These are phyloP conservation scores for Apiospora sp. DNA, from an alignment of 2,329 filamentous ascomycete genomes.

Conservation along the genomic window DNA sequence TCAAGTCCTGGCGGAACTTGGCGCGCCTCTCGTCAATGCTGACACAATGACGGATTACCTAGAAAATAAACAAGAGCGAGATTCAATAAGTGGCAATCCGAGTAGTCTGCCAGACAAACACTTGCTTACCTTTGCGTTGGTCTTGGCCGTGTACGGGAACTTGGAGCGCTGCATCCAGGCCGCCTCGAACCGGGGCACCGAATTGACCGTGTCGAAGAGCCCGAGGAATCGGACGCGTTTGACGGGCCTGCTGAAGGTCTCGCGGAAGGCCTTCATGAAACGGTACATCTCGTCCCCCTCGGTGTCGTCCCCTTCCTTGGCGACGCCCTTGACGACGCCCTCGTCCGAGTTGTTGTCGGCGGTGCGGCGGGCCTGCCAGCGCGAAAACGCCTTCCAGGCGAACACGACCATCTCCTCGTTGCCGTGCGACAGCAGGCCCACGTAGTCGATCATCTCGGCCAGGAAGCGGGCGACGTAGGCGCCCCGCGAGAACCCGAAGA, in stretches of 20 bases:
- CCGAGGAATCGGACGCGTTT: conserved; percentile 78
- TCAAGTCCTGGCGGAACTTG: conserved; percentile 76
- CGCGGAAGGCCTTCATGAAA: conserved; percentile 81
- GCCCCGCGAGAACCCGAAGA: conserved; percentile 78
- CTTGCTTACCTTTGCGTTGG: conserved; percentile 54
- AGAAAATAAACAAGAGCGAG: no score
- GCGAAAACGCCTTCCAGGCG: conserved; percentile 82
- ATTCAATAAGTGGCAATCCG: neutral
- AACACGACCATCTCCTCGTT: conserved; percentile 88
- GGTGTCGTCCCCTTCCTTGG: no score
- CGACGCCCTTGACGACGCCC: no score
- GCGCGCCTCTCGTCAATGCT: conserved; percentile 75
- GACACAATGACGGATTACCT: conserved; percentile 73
- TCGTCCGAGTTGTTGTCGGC: conserved; percentile 53
- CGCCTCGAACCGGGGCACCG: conserved; percentile 78
- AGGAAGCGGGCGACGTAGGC: conserved; percentile 78
- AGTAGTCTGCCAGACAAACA: no score
- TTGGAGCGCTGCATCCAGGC: conserved; percentile 81
- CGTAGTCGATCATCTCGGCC: conserved; percentile 85
- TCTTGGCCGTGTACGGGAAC: conserved; percentile 72
- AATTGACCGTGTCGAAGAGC: conserved; percentile 84
- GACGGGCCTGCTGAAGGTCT: conserved; percentile 81
- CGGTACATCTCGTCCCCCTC: conserved; percentile 74
- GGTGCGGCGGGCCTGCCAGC: conserved; percentile 70
- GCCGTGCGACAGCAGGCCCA: conserved; percentile 79